These are phyloP conservation scores for Metschnikowia sp. DNA, from an alignment of 805 yeast genomes.

Conservation along the genomic window DNA sequence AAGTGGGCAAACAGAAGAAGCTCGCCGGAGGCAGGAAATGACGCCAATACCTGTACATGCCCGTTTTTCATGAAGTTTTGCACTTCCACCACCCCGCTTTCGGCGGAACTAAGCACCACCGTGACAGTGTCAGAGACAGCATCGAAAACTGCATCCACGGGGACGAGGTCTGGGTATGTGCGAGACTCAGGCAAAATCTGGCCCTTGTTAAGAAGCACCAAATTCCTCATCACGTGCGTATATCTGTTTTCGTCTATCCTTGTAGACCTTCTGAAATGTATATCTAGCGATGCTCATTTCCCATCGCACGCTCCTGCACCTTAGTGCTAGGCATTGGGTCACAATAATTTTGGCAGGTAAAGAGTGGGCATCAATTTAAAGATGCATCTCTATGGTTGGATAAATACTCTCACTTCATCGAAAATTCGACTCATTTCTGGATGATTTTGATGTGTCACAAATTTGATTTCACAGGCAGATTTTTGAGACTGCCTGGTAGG, in stretches of 20 bases:
- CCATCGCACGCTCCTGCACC: no score
- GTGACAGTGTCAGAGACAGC: slow-evolving; percentile 71
- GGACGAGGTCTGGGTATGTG: slow-evolving; percentile 63
- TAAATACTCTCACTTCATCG: no score
- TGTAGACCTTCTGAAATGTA: no score
- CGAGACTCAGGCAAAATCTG: slow-evolving; percentile 48
- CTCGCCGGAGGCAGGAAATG: slow-evolving; percentile 47
- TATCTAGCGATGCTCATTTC: no score
- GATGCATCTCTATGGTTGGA: no score
- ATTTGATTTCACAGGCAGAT: no score
- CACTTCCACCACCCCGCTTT: slow-evolving; percentile 61
- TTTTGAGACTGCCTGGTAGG: no score
- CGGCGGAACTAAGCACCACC: slow-evolving; percentile 52
- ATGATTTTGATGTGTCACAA: no score
- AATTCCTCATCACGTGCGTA: slow-evolving; percentile 40
- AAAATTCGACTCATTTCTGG: no score
- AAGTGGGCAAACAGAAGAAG: slow-evolving; percentile 60
- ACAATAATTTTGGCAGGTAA: no score
- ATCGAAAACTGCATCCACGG: slow-evolving; percentile 60
- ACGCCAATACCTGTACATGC: slow-evolving; percentile 51
- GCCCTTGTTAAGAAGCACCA: slow-evolving; percentile 54
- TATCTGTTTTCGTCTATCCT: background rate
- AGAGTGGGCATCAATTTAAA: no score
- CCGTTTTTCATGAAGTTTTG: slow-evolving; percentile 73
- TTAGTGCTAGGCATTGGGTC: no score